Evolutionary conservation across 1,139 yeast genomes (phyloP).

Genomic region (Yamadazyma triangularis): DNA sequence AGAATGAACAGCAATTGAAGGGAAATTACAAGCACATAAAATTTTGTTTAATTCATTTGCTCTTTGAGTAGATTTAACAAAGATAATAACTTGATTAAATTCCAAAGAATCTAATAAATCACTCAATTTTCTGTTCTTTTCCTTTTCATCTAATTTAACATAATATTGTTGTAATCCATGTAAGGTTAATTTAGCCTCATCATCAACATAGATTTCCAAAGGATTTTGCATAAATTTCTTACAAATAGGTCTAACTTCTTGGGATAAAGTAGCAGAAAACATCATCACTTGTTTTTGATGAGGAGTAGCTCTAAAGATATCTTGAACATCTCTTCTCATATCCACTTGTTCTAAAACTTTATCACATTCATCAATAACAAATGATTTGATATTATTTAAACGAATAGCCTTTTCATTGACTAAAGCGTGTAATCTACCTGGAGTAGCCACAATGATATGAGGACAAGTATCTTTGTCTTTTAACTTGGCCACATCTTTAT

Average conservation of each 20-base stretch:
- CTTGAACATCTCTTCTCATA: conserved; percentile 99
- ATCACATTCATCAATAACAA: conserved; percentile 98
- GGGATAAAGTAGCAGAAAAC: conserved; percentile 95
- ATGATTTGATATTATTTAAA: conserved; percentile 85
- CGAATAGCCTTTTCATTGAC: conserved; percentile 89
- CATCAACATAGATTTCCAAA: conserved; percentile 94
- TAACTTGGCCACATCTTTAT: conserved; percentile 81
- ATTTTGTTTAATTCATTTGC: conserved; percentile 89
- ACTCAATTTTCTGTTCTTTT: conserved; percentile 90
- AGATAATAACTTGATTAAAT: conserved; percentile 96
- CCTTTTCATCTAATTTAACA: conserved; percentile 82
- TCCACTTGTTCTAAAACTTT: conserved; percentile 88
- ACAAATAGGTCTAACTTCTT: conserved; percentile 94
- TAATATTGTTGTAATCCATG: conserved; percentile 98
- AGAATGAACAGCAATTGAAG: conserved; percentile 95
- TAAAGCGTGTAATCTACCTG: conserved; percentile 94
- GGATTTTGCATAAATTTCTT: conserved; percentile 98
- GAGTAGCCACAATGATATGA: conserved; percentile 95
- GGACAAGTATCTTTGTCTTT: conserved; percentile 94
- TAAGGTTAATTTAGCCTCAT: conserved; percentile 93
- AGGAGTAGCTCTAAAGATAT: conserved; percentile 95
- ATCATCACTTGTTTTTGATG: conserved; percentile 99
- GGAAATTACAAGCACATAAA: conserved; percentile 91
- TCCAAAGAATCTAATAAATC: conserved; percentile 92
- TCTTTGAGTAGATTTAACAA: conserved; percentile 88